Conservation (phyloP, 2,329 filamentous ascomycete genomes). For the Fusarium aywerte region DNA sequence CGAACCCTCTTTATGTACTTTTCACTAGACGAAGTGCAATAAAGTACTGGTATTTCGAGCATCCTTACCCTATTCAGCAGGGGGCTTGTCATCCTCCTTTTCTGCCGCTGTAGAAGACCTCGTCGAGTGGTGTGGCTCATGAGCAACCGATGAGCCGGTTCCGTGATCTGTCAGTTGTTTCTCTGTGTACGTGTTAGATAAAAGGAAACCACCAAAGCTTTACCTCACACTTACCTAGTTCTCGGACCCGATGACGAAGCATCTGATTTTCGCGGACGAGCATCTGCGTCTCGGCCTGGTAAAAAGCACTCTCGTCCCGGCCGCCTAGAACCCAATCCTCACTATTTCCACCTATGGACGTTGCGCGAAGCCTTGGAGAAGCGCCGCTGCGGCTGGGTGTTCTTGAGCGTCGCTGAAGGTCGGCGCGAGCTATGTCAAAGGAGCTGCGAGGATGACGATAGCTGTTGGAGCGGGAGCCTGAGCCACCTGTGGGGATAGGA, state of each 20-base stretch:
- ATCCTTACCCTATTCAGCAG: slow-evolving; percentile 28
- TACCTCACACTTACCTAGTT: slow-evolving; percentile 70
- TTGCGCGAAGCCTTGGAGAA: slow-evolving; percentile 66
- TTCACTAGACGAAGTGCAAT: not conserved
- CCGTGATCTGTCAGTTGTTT: slow-evolving; percentile 61
- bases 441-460: slow-evolving; percentile 65
- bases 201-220: not conserved
- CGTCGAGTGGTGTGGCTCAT: slow-evolving; percentile 62
- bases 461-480: slow-evolving; percentile 63
- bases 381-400: slow-evolving; percentile 68
- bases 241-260: slow-evolving; percentile 78
- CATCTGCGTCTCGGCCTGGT: slow-evolving; percentile 84
- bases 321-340: slow-evolving; percentile 72
- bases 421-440: slow-evolving; percentile 67
- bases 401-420: slow-evolving; percentile 66
- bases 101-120: slow-evolving; percentile 59
- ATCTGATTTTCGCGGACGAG: slow-evolving; percentile 84
- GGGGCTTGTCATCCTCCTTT: slow-evolving; percentile 46
- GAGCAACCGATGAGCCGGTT: slow-evolving; percentile 47
- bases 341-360: slow-evolving; percentile 68
- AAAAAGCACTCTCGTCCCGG: slow-evolving; percentile 80
- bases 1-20: not conserved
- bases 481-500: slow-evolving; percentile 52
- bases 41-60: slow-evolving; percentile 9
- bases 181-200: slow-evolving; percentile 52